Conservation (phyloP, 768 basidiomycete genomes). For the Coprinopsis strossmayeri region DNA sequence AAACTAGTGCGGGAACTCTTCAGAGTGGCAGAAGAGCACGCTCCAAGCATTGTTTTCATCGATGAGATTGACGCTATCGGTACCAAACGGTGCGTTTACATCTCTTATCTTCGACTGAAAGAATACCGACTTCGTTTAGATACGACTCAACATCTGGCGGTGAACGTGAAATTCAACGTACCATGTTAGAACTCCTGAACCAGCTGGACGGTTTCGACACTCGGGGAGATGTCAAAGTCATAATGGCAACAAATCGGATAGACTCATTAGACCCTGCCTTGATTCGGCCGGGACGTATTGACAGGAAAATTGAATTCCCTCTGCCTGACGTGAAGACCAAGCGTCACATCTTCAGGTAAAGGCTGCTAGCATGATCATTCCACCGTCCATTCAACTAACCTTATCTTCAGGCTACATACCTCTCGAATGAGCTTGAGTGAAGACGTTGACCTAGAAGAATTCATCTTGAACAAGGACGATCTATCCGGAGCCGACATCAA, state of each 20-base stretch:
- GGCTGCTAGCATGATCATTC: background rate
- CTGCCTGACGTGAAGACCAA: conserved; percentile 98
- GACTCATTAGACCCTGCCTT: conserved; percentile 96
- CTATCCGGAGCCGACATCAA: conserved; percentile 98
- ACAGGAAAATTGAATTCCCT: conserved; percentile 98
- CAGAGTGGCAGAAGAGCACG: conserved; percentile 95
- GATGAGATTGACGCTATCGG: conserved; percentile 99
- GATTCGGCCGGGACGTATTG: conserved; percentile 97
- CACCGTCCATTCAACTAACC: background rate
- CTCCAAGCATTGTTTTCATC: conserved; percentile 98
- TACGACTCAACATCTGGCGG: conserved; percentile 99
- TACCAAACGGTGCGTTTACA: conserved; percentile 75
- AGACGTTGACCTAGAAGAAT: conserved; percentile 94
- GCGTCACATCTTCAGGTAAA: conserved; percentile 92
- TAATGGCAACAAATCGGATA: conserved; percentile 99
- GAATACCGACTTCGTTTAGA: too few species aligned
- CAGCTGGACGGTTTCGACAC: conserved; percentile 99
- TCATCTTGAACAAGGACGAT: conserved; percentile 93
- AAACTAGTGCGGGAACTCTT: conserved; percentile 97
- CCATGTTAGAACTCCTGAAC: conserved; percentile 97
- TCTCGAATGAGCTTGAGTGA: conserved; percentile 85
- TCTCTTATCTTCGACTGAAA: too few species aligned
- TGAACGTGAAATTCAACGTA: conserved; percentile 98
- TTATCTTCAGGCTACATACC: conserved; percentile 66
- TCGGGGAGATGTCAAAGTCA: conserved; percentile 98